These are phyloP conservation scores for Saccharomycopsis hybrid DNA, from an alignment of 1,139 yeast species.

Conservation along the genomic window DNA sequence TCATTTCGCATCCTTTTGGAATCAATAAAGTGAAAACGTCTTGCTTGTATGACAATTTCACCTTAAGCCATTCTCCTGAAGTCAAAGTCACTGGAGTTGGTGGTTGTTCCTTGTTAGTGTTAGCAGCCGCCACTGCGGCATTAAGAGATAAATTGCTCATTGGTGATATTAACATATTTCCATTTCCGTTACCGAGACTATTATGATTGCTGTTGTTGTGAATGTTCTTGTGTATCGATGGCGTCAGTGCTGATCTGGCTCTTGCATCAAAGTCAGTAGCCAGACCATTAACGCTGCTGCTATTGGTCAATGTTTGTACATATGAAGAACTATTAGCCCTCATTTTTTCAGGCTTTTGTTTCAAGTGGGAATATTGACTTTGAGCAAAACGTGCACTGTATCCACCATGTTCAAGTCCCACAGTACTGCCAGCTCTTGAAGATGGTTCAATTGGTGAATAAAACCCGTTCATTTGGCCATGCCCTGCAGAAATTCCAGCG, in stretches of 20 bases:
- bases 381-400: not conserved
- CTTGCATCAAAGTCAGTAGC: no score
- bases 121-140: no score
- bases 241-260: conserved; percentile 10
- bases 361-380: not conserved
- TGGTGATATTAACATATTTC: not conserved
- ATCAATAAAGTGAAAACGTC: conserved; percentile 35
- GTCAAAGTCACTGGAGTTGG: conserved; percentile 24
- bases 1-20: conserved; percentile 30
- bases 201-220: no score
- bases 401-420: not conserved
- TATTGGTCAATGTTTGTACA: not conserved
- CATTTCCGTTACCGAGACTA: not conserved
- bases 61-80: conserved; percentile 32
- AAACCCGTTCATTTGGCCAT: not conserved
- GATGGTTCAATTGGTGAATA: conserved; percentile 2
- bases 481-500: not conserved
- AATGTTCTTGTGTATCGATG: conserved; percentile 1
- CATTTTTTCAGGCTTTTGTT: not conserved
- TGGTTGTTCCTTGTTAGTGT: conserved; percentile 5
- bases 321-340: conserved; percentile 1
- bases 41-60: conserved; percentile 33
- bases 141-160: conserved; percentile 4
- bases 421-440: not conserved
- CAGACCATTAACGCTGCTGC: not conserved